Base-by-base conservation (phyloP, 1,284 basidiomycete species). In the Cerioporus squamosus region DNA sequence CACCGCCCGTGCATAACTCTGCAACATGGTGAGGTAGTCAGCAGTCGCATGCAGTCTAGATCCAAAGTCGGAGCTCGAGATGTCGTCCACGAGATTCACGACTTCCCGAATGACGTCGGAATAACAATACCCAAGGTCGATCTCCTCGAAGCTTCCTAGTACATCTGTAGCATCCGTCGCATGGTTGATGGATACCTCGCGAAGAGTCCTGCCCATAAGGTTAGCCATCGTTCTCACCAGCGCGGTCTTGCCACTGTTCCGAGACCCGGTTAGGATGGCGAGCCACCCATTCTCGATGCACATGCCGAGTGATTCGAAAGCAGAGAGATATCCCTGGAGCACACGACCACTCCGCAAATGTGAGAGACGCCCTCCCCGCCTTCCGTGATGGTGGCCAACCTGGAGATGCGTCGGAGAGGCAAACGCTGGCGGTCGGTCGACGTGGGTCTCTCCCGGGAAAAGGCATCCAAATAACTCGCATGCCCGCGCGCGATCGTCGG, bases 111-210 rank as follows among this genome's bases (percentile, higher is more conserved):
- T 69, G 15, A 82, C 52, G n/a, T 68, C 65, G 7, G 72, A 56
- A 80, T 63, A 5, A 23, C 78, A 79, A 42, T 76, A 76, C 23
- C 70, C 72, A 26, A 72, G 55, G 69, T 93, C 88, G 36, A 88
- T 86, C 75, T 99, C 97, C 75, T 99, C 97, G 69, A 98, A 99
- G 65, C 93, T 91, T 47, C 97, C 97, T 40, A 99, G 78, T 38
- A 99, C 89, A 74, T 99, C 97, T 70, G 90, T 90, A 1, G 95
- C 94, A 71, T 99, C 97, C 17, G 94, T 95, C 7, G 94, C 90
- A 47, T 86, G 88, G 72, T 93, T 97, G 73, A 98, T 81, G 22
- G 87, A 81, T 47, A 98, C 82, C 71, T 94, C 91, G 44, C 83
- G 82, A 0, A 98, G 79, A 17, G 72, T 57, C 48, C 84, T 83